Percentiles rank a stretch among this genome's conserved stretches.
Conservation (phyloP, 192 early-diverging fungal genomes). For the Piromyces finnis region DNA sequence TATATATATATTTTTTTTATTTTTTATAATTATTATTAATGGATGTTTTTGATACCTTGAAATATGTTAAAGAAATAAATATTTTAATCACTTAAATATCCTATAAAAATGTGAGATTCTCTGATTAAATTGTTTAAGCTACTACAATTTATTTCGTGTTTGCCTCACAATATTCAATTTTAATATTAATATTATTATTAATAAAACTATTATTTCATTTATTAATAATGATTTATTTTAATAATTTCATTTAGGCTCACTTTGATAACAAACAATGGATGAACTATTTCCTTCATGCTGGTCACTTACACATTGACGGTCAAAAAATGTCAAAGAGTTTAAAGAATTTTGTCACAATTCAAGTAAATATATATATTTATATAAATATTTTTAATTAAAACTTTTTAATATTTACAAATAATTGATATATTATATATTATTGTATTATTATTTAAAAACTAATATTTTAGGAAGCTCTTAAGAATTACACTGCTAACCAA, state of each 20-base stretch:
- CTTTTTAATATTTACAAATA: too few species aligned
- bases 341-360: slow-evolving; percentile 94
- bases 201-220: background rate
- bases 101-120: background rate
- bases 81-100: background rate
- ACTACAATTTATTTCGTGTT: background rate
- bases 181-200: background rate
- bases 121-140: background rate
- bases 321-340: slow-evolving; percentile 97
- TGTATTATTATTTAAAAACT: too few species aligned
- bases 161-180: background rate
- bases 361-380: slow-evolving; percentile 12
- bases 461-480: slow-evolving; percentile 56
- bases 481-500: slow-evolving; percentile 61
- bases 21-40: background rate
- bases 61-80: background rate
- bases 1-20: background rate
- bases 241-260: slow-evolving; percentile 31
- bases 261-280: slow-evolving; percentile 87
- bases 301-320: slow-evolving; percentile 86
- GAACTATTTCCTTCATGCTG: slow-evolving; percentile 95
- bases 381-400: too few species aligned
- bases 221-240: background rate
- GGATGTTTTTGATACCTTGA: background rate
- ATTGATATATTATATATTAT: too few species aligned